Percentiles rank a stretch among this genome's conserved stretches.
Conservation (phyloP, 1,284 basidiomycete species). For the Wolfiporia cocos region DNA sequence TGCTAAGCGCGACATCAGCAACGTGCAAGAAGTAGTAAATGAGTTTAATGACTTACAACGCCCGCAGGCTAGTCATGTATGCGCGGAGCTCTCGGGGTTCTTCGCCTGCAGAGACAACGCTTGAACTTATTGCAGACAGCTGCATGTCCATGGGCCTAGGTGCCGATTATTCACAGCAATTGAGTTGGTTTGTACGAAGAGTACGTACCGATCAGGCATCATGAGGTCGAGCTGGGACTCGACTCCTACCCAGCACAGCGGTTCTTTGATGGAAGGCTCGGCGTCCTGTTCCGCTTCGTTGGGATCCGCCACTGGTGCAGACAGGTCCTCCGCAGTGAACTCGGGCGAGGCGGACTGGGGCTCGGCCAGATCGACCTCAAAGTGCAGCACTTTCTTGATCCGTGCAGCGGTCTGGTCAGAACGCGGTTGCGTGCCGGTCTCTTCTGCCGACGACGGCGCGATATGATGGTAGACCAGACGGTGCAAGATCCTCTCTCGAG, state of each 20-base stretch:
- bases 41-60: constrained; percentile 35
- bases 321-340: constrained; percentile 1
- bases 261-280: not conserved
- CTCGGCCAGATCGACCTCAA: constrained; percentile 21
- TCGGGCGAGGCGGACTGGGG: constrained; percentile 4
- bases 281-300: constrained; percentile 3
- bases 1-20: constrained; percentile 18
- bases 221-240: constrained; percentile 40
- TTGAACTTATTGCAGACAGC: constrained; percentile 34
- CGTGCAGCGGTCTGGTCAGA: constrained; percentile 1
- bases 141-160: constrained; percentile 24
- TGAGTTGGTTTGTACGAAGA: too few relatives aligned
- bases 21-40: not conserved
- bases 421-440: too few relatives aligned
- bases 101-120: constrained; percentile 20
- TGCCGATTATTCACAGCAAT: not conserved
- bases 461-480: constrained; percentile 51
- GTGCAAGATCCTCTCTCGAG: constrained; percentile 37
- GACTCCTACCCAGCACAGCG: constrained; percentile 27
- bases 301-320: constrained; percentile 1
- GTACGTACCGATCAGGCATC: constrained; percentile 52
- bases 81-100: constrained; percentile 38
- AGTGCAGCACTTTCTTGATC: constrained; percentile 15
- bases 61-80: constrained; percentile 35
- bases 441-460: not conserved